Percentiles rank a stretch among this genome's conserved stretches.
Evolutionary conservation across 2,329 filamentous ascomycete species (phyloP).

Genomic region (Pseudogymnoascus pannorum): DNA sequence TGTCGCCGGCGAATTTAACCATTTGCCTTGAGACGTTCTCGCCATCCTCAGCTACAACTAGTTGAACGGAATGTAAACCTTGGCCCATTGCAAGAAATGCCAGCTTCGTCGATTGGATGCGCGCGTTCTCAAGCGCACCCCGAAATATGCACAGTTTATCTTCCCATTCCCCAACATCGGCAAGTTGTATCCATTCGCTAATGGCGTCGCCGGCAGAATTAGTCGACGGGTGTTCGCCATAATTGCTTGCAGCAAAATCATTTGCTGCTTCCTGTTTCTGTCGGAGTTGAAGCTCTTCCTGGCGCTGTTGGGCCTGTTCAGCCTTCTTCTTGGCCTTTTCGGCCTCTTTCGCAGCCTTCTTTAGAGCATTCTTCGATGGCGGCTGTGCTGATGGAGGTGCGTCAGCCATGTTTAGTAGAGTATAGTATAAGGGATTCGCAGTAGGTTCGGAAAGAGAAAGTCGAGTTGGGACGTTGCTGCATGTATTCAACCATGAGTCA

Average conservation of each 20-base stretch:
- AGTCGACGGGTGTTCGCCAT: conserved; percentile 52
- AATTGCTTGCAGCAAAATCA: conserved; percentile 42
- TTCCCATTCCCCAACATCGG: conserved; percentile 60
- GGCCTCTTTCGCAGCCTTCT: background rate
- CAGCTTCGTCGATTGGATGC: conserved; percentile 85
- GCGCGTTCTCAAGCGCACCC: conserved; percentile 78
- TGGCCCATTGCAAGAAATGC: conserved; percentile 80
- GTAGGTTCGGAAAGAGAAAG: background rate
- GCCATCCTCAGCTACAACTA: conserved; percentile 61
- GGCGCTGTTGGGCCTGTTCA: conserved; percentile 40
- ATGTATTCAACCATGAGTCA: background rate
- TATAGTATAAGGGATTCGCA: background rate
- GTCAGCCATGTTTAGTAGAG: background rate
- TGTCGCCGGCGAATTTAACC: conserved; percentile 79
- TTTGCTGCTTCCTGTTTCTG: conserved; percentile 51
- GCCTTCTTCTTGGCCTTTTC: background rate
- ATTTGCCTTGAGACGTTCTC: conserved; percentile 69
- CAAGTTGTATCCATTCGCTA: conserved; percentile 57
- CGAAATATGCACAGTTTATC: conserved; percentile 69
- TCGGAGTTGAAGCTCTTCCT: conserved; percentile 43
- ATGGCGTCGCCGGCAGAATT: conserved; percentile 49
- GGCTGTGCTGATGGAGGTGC: background rate
- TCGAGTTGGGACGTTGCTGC: background rate
- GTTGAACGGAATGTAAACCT: conserved; percentile 71
- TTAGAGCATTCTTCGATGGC: background rate